phyloP scores from a whole-genome alignment of 2,329 filamentous ascomycete genomes.

The Dothistroma pini region DNA sequence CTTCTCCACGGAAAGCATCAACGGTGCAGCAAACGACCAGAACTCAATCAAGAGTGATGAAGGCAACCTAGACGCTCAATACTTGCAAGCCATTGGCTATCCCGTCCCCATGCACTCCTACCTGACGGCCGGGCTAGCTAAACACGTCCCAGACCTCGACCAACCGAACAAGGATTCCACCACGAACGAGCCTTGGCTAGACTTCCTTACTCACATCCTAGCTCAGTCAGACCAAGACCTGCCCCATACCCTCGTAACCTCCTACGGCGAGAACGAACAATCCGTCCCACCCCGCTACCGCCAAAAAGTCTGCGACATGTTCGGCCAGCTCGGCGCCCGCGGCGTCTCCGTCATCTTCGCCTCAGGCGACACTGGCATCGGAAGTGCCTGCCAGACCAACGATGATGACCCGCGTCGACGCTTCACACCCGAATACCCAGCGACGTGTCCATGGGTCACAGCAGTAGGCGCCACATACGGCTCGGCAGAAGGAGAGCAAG shows the following conservation, averaged over 20 bases:
- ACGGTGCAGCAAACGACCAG: slow-evolving; percentile 50
- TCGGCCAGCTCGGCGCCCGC: slow-evolving; percentile 61
- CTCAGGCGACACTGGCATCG: slow-evolving; percentile 60
- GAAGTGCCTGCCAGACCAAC: slow-evolving; percentile 43
- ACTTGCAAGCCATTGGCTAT: slow-evolving; percentile 53
- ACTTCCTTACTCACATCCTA: slow-evolving; percentile 57
- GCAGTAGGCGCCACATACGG: slow-evolving; percentile 43
- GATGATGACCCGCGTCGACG: slow-evolving; percentile 46
- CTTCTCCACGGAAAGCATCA: slow-evolving; percentile 56
- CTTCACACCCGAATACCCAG: slow-evolving; percentile 47
- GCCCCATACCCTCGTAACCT: slow-evolving; percentile 60
- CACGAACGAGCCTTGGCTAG: slow-evolving; percentile 63
- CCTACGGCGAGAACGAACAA: slow-evolving; percentile 65
- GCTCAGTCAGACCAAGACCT: slow-evolving; percentile 51
- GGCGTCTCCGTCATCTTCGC: slow-evolving; percentile 60
- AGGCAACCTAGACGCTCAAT: slow-evolving; percentile 63
- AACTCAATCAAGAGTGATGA: slow-evolving; percentile 46
- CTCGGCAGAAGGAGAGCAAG: slow-evolving; percentile 39
- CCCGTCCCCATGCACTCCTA: slow-evolving; percentile 56
- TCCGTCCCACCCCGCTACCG: slow-evolving; percentile 58
- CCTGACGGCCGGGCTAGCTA: slow-evolving; percentile 51
- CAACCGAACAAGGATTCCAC: slow-evolving; percentile 40
- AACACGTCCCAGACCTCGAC: slow-evolving; percentile 47
- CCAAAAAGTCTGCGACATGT: slow-evolving; percentile 58
- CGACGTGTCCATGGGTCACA: slow-evolving; percentile 47